phyloP scores from a whole-genome alignment of 345 rosid species.

The Zanthoxylum bungeanum region DNA sequence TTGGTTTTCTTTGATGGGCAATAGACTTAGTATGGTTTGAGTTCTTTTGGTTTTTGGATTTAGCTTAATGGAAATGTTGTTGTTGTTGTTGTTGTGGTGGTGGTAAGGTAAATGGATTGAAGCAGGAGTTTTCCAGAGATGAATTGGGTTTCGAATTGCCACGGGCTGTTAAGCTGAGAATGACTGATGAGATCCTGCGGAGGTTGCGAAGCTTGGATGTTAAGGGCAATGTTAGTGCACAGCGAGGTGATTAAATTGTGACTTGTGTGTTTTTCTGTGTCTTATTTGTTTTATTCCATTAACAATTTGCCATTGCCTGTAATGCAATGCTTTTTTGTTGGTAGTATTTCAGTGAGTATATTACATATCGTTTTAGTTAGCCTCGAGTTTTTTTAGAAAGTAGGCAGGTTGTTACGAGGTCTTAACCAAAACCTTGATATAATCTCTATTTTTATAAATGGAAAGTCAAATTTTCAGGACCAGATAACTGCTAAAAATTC shows the following conservation, averaged over 20 bases:
- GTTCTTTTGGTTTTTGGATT: neutral
- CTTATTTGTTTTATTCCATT: neutral
- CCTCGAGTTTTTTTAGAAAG: neutral
- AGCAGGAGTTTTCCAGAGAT: constrained; percentile 34
- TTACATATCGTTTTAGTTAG: neutral
- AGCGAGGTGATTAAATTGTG: constrained; percentile 54
- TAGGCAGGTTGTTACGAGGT: neutral
- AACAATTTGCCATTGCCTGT: neutral
- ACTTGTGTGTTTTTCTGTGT: neutral
- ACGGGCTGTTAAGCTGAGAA: constrained; percentile 43
- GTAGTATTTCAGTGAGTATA: neutral
- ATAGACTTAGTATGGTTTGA: neutral
- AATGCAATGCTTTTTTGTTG: neutral
- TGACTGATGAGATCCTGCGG: constrained; percentile 68
- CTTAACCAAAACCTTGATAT: neutral
- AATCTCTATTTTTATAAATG: neutral
- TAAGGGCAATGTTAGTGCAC: constrained; percentile 40
- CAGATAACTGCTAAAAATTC: neutral
- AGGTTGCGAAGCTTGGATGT: constrained; percentile 45
- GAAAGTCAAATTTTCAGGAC: neutral
- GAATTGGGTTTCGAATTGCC: constrained; percentile 48
- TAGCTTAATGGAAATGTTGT: constrained; percentile 3
- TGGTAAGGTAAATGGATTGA: constrained; percentile 59
- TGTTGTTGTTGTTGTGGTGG: too few species aligned
- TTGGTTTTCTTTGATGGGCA: neutral